Percentiles rank a stretch among this genome's conserved stretches.
Evolutionary conservation across 805 yeast species (phyloP).

Genomic region (Lipomyces spencermartinsiae): DNA sequence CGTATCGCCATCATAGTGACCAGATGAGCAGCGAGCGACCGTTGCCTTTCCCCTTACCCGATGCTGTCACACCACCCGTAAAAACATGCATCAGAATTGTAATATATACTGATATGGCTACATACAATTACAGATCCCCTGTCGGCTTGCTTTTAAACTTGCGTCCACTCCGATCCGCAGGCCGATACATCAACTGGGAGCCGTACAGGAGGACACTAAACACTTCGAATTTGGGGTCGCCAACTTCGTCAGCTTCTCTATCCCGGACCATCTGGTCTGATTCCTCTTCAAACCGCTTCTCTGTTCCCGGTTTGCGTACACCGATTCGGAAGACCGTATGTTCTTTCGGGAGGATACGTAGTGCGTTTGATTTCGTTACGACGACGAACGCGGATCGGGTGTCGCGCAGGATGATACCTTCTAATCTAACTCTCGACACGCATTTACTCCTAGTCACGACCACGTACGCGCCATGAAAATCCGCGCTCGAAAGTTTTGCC

Average conservation of each 20-base stretch:
- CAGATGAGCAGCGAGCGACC: no score
- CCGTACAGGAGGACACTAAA: slow-evolving; percentile 24
- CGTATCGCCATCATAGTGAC: no score
- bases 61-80: neutral
- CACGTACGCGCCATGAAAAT: slow-evolving; percentile 33
- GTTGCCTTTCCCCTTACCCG: neutral
- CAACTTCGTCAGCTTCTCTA: neutral
- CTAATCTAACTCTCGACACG: slow-evolving; percentile 27
- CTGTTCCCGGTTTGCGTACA: slow-evolving; percentile 1
- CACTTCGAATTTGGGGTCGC: neutral
- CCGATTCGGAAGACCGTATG: slow-evolving; percentile 25
- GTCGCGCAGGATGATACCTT: slow-evolving; percentile 31
- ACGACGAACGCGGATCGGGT: slow-evolving; percentile 22
- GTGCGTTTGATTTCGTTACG: slow-evolving; percentile 15
- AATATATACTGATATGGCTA: neutral
- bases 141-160: slow-evolving; percentile 32
- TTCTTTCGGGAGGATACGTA: slow-evolving; percentile 31
- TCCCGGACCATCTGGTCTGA: slow-evolving; percentile 3
- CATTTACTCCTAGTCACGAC: slow-evolving; percentile 22
- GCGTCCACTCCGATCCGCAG: slow-evolving; percentile 36
- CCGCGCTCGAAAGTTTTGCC: slow-evolving; percentile 31
- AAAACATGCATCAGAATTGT: neutral
- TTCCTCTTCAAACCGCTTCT: neutral
- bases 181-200: slow-evolving; percentile 31
- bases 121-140: slow-evolving; percentile 3